A percentile compares a stretch with the other conserved stretches of the same genome.
Evolutionary conservation across 2,329 filamentous ascomycete species (phyloP).

Genomic region (Aspergillus ochraceus): DNA sequence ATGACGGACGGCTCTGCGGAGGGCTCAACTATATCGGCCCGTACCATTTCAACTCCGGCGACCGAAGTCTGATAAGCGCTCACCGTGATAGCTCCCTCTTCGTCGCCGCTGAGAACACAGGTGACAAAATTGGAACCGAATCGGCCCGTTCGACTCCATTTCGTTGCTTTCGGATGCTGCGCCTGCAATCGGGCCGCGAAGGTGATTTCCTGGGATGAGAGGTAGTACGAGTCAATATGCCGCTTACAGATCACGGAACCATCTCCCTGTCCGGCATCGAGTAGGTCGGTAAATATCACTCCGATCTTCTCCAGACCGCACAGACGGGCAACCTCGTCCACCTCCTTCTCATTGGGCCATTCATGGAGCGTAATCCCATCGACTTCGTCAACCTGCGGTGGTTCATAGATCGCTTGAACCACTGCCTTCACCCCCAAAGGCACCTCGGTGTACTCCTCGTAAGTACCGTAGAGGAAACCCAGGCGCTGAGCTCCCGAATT

Average conservation of each 20-base stretch:
- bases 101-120: constrained; percentile 91
- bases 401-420: constrained; percentile 95
- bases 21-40: constrained; percentile 90
- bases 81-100: constrained; percentile 82
- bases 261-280: constrained; percentile 77
- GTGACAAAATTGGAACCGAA: constrained; percentile 98
- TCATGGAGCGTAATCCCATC: constrained; percentile 83
- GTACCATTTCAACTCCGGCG: constrained; percentile 93
- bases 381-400: constrained; percentile 82
- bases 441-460: constrained; percentile 87
- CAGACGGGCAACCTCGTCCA: constrained; percentile 75
- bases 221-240: constrained; percentile 90
- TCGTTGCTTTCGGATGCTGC: constrained; percentile 82
- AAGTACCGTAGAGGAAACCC: constrained; percentile 87
- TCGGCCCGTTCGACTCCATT: constrained; percentile 92
- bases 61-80: constrained; percentile 94
- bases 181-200: constrained; percentile 89
- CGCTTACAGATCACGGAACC: constrained; percentile 91
- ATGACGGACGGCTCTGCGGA: constrained; percentile 91
- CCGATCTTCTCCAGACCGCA: constrained; percentile 89
- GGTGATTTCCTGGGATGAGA: constrained; percentile 87
- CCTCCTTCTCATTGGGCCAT: constrained; percentile 80
- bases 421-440: constrained; percentile 93
- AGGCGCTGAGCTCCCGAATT: constrained; percentile 79
- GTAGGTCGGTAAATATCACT: constrained; percentile 90